Conservation (phyloP, 176 grass and related monocot genomes). For the Rhynchospora pubera region DNA sequence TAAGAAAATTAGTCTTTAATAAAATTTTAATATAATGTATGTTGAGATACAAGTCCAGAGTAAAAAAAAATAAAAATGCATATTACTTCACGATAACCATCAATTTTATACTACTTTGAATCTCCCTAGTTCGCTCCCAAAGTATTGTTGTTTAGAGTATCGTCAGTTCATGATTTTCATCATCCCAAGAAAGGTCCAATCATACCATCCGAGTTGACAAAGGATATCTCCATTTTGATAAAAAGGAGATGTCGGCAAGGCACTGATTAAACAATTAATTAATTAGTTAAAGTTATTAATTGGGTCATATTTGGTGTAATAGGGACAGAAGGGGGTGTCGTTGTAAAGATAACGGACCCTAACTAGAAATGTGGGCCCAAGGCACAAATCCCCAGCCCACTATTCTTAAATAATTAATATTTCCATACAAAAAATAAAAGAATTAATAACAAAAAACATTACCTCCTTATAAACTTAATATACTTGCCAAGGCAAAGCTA, state of each 20-base stretch:
- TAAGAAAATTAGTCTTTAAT: too few species aligned
- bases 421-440: conserved; percentile 7
- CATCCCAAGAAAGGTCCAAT: background rate
- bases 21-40: too few species aligned
- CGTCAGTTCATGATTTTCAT: background rate
- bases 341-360: conserved; percentile 45
- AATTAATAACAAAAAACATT: conserved; percentile 19
- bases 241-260: background rate
- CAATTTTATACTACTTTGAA: too few species aligned
- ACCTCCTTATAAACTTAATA: conserved; percentile 13
- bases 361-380: conserved; percentile 26
- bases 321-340: conserved; percentile 39
- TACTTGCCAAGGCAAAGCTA: conserved; percentile 26
- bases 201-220: background rate
- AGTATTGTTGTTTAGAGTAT: background rate
- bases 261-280: background rate
- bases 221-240: background rate
- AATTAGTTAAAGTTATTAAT: background rate
- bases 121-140: too few species aligned
- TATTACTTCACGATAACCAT: too few species aligned
- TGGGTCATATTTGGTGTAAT: conserved; percentile 9
- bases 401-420: conserved; percentile 32
- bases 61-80: too few species aligned
- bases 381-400: conserved; percentile 31
- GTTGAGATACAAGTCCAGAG: too few species aligned